Evolutionary conservation across 257 asterid genomes (phyloP), one percentile per base, ranked within the genome.

Genomic region (Anisodus tanguticus): DNA sequence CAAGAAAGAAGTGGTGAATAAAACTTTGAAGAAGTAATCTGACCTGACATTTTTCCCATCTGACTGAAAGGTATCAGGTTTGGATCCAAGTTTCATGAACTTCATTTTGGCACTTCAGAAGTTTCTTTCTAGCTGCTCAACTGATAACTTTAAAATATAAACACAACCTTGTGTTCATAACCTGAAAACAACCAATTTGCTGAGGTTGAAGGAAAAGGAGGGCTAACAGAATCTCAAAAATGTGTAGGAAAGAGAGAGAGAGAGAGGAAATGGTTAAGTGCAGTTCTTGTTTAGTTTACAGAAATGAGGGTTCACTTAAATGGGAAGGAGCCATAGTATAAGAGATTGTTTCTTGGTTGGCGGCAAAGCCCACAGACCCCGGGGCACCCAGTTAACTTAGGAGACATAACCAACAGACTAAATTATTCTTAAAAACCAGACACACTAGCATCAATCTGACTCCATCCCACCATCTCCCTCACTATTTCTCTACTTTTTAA

Each of bases 1-100:
- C 55, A 67, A 53, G 26, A 81, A 79, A n/a, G 74, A 54, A 9
- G 45, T 64, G 71, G 71, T 64, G 9, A 26, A 64, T 26, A 64
- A 64, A 31, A 31, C 72, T 31, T 66, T 66, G 17, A 66, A 66
- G 72, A 66, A 66, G 17, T 31, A 31, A 41, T 41, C 94, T 91
- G 57, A 95, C 99, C 98, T 93, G 87, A 87, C 86, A 88, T 86
- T 88, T 84, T 90, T 89, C 57, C 89, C 98, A 78, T 92, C 98
- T 10, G 94, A 87, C 92, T 94, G 98, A 87, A 95, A 95, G 6
- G 91, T 84, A 88, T 95, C 98, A 2, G 98, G 94, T 88, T 95
- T 95, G 88, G 98, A 95, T 91, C 98, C 98, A 88, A 95, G 99
- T 91, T 95, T 95, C 99, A 95, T 95, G 88, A 94, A 95, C 99